phyloP scores from a whole-genome alignment of 257 asterid species.

The Solanum pennellii region DNA sequence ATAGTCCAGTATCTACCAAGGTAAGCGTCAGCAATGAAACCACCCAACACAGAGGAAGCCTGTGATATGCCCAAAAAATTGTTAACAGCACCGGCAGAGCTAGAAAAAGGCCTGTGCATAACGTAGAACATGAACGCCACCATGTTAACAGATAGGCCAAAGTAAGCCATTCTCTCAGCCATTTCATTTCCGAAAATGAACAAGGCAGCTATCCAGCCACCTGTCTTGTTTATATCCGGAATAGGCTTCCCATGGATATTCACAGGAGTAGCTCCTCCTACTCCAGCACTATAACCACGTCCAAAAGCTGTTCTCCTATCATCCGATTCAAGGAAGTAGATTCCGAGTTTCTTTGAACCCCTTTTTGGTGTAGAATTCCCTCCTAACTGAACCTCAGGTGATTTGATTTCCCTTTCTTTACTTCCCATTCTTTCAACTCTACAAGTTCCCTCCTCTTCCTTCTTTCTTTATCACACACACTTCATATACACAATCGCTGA shows the following conservation, averaged over 20 bases:
- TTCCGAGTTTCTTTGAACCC: conserved; percentile 50
- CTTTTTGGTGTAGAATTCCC: background rate
- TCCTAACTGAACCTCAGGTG: conserved; percentile 28
- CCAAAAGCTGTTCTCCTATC: conserved; percentile 74
- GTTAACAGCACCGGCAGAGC: conserved; percentile 87
- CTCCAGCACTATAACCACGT: conserved; percentile 48
- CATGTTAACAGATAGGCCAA: conserved; percentile 94
- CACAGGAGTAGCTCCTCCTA: conserved; percentile 74
- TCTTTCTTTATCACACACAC: background rate
- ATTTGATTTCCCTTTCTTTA: conserved; percentile 44
- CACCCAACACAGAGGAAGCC: conserved; percentile 92
- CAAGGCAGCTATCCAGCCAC: conserved; percentile 98
- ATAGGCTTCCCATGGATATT: conserved; percentile 84
- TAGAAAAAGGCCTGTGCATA: conserved; percentile 88
- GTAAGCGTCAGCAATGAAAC: conserved; percentile 90
- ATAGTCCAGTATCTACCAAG: conserved; percentile 98
- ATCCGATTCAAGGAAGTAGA: conserved; percentile 76
- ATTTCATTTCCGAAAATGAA: conserved; percentile 96
- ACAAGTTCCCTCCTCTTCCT: background rate
- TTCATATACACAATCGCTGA: background rate
- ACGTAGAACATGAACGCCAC: conserved; percentile 94
- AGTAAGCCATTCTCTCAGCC: conserved; percentile 99
- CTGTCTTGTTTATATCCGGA: conserved; percentile 57
- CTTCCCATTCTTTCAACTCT: background rate
- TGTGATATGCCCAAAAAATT: conserved; percentile 91